Base-by-base conservation (phyloP, 352 stramenopile species). In the Thraustochytrium sp. region DNA sequence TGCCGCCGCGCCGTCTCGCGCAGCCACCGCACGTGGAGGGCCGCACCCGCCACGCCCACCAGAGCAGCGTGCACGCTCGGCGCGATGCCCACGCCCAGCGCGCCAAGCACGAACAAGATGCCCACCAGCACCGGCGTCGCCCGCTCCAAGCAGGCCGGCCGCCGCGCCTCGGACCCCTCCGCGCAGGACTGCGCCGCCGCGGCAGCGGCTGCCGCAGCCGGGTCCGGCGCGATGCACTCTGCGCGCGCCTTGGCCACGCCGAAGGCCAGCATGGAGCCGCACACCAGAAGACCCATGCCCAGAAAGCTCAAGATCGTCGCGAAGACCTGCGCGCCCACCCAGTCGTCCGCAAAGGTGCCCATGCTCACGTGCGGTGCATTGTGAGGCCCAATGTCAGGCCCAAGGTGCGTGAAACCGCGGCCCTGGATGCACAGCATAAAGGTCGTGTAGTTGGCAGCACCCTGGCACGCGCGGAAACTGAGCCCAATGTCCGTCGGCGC, bases 381-480 rank as follows among this genome's bases (percentile, higher is more conserved):
- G 63, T 84, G 76, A 8, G 76, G 76, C 1, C 76, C 76, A 54
- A 84, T 83, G 63, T 84, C 42, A 9, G 63, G 26, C 5, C 59
- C 61, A 3, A 23, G 23, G 23, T 26, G 40, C 56, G 29, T 62
- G 31, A 63, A 84, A 0, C 76, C 61, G 42, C 36, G 36, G 31
- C 76, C 76, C 38, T 82, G 61, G 0, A 83, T 21, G 40, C 76
- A 84, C 4, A 46, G 4, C n/a, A 62, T 54, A 51, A 77, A 84
- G 0, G 37, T 34, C 13, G 76, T 37, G 76, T 83, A 84, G n/a
- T 37, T 84, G 5, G n/a, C 29, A 13, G n/a, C 23, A 5, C 1
- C 56, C 34, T 55, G 34, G 40, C 65, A 84, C 0, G 8, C 34
- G 5, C 36, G 29, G 13, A 55, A 38, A 23, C 8, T 38, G 23